These are phyloP conservation scores for Cryphonectria japonica DNA, from an alignment of 2,329 filamentous ascomycete species.

Conservation along the genomic window DNA sequence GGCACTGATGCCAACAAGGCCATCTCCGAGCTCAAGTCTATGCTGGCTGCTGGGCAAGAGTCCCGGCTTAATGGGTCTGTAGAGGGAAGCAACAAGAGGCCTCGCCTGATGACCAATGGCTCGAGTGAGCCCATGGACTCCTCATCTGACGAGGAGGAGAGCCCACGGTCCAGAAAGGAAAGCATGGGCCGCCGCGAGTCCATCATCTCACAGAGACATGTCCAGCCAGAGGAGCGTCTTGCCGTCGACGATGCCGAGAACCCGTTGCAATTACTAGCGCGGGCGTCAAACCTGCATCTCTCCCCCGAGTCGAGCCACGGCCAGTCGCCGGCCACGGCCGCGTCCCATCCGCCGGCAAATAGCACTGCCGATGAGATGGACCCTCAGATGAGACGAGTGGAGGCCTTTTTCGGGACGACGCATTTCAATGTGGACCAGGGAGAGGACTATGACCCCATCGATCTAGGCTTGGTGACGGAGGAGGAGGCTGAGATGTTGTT, in stretches of 20 bases:
- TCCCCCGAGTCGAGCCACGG: constrained; percentile 42
- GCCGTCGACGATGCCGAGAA: constrained; percentile 76
- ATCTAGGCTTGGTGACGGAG: constrained; percentile 68
- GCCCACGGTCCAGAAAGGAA: constrained; percentile 18
- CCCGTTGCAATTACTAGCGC: constrained; percentile 71
- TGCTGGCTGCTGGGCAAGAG: constrained; percentile 41
- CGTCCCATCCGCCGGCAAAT: constrained; percentile 29
- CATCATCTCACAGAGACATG: constrained; percentile 33
- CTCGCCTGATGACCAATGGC: constrained; percentile 32
- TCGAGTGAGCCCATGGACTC: constrained; percentile 38
- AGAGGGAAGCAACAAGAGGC: constrained; percentile 27
- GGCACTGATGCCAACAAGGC: constrained; percentile 50
- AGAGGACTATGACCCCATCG: constrained; percentile 68
- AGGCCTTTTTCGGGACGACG: constrained; percentile 69
- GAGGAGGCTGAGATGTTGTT: constrained; percentile 69
- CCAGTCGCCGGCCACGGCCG: constrained; percentile 29
- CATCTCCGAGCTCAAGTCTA: constrained; percentile 47
- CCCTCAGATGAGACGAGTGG: constrained; percentile 52
- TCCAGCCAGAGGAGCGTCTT: constrained; percentile 52
- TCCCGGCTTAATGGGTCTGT: constrained; percentile 28
- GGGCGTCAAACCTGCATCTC: constrained; percentile 71
- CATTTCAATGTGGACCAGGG: constrained; percentile 66
- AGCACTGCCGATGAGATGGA: constrained; percentile 36
- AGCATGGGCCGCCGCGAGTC: constrained; percentile 29
- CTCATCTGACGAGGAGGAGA: constrained; percentile 39